These are phyloP conservation scores for Phyllosticta citribraziliensis DNA, from an alignment of 2,329 filamentous ascomycete species.

Conservation along the genomic window DNA sequence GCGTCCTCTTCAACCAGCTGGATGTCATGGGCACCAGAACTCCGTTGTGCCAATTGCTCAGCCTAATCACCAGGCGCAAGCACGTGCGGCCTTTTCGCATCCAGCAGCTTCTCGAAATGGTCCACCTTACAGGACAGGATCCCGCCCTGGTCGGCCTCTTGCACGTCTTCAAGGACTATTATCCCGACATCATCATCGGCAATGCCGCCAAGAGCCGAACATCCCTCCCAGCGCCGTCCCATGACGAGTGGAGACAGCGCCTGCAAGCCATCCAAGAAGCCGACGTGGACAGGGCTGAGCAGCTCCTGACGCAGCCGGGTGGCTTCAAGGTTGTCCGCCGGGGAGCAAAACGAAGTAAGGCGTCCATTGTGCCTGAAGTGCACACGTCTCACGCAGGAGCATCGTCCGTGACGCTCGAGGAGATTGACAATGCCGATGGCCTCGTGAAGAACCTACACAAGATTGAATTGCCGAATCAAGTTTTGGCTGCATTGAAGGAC, in stretches of 20 bases:
- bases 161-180: conserved; percentile 82
- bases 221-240: conserved; percentile 46
- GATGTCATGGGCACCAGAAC: conserved; percentile 62
- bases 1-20: conserved; percentile 69
- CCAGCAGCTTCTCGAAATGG: conserved; percentile 53
- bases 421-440: conserved; percentile 60
- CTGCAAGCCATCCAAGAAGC: conserved; percentile 58
- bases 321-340: conserved; percentile 55
- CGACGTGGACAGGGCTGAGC: conserved; percentile 32
- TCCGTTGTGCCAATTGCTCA: conserved; percentile 64
- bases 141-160: conserved; percentile 64
- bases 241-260: conserved; percentile 61
- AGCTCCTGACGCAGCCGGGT: conserved; percentile 33
- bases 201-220: conserved; percentile 43
- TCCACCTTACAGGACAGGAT: conserved; percentile 50
- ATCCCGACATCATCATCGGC: conserved; percentile 76
- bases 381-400: conserved; percentile 57
- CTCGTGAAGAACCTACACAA: conserved; percentile 67
- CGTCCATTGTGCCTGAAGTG: conserved; percentile 51
- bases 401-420: conserved; percentile 51
- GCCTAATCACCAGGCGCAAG: conserved; percentile 66
- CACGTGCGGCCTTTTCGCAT: conserved; percentile 80
- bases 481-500: conserved; percentile 66
- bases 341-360: conserved; percentile 39
- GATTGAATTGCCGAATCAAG: conserved; percentile 72